Base-by-base conservation (phyloP, 2,329 filamentous ascomycete species). In the Apiospora saccharicola region DNA sequence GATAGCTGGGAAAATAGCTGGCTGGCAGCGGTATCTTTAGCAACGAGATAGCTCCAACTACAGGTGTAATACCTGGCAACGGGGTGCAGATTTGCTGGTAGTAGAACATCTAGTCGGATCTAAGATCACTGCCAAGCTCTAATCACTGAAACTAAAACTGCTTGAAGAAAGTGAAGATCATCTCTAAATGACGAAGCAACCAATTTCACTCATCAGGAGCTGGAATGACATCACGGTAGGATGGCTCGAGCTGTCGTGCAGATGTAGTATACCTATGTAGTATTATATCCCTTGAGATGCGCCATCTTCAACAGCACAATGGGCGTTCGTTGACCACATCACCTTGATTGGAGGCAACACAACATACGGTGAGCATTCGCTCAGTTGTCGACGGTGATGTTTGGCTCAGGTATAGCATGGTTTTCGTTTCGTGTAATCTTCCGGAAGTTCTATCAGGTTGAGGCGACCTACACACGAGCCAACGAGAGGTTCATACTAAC, bases 161-260 rank as follows among this genome's bases (percentile, higher is more conserved):
- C 12, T 26, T 34, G 10, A 2, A 37, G 30, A 37, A 19, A 19
- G 16, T 5, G 7, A 34, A 37, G 53, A 37, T 37, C n/a, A 19
- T 37, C 16, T 34, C 16, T 7, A 26, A 13, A 37, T 61, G 53
- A 37, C 30, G 30, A 61, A 37, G 24, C 16, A 13, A 6, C 24
- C 13, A 53, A 53, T 53, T 14, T 30, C 14, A 16, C 13, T 30
- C 24, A 3, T 30, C 24, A 3, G 6, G 8, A 34, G n/a, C 37
- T 30, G 22, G 19, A 57, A 57, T 57, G 49, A 37, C 47, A 70
- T 41, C 69, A 70, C 24, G 24, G 30, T 24, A 4, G 69, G 19
- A 44, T 49, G 37, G 49, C 69, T 70, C 30, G 43, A 34, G 67
- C 68, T 53, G 46, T 24, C 19, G 14, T 41, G 30, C 30, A 61